These are phyloP conservation scores for Salisapilia sapeloensis DNA, from an alignment of 352 stramenopile genomes.

Conservation along the genomic window DNA sequence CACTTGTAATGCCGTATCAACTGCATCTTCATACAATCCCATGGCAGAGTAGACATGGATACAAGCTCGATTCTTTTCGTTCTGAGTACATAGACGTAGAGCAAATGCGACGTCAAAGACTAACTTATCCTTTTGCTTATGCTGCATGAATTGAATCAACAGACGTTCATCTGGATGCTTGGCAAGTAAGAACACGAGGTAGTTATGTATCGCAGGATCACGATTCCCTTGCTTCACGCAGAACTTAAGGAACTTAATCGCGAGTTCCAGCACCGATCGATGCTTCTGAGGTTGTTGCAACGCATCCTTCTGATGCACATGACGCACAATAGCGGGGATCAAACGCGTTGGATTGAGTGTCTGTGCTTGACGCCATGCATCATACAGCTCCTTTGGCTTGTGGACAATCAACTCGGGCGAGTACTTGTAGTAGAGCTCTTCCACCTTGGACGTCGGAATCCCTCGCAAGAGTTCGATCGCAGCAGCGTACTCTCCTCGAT, in stretches of 20 bases:
- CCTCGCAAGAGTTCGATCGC: conserved; percentile 81
- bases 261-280: conserved; percentile 71
- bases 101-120: conserved; percentile 87
- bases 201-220: conserved; percentile 87
- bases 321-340: conserved; percentile 85
- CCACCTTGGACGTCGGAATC: conserved; percentile 81
- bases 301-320: conserved; percentile 63
- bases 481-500: conserved; percentile 77
- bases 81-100: conserved; percentile 82
- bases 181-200: conserved; percentile 80
- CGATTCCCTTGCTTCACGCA: conserved; percentile 84
- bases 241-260: conserved; percentile 88
- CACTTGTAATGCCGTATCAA: conserved; percentile 81
- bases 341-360: conserved; percentile 82
- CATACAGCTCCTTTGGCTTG: conserved; percentile 82
- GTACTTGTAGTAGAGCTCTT: conserved; percentile 91
- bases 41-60: conserved; percentile 92
- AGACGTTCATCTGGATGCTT: conserved; percentile 79
- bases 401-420: conserved; percentile 85
- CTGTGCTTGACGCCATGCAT: conserved; percentile 82
- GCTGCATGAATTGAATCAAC: conserved; percentile 83
- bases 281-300: conserved; percentile 26
- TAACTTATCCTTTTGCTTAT: conserved; percentile 74
- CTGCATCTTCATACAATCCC: conserved; percentile 84
- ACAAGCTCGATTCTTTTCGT: conserved; percentile 84